A percentile compares a stretch with the other conserved stretches of the same genome.
Conservation (phyloP, 2,329 filamentous ascomycete species). For the Colletotrichum viniferum region DNA sequence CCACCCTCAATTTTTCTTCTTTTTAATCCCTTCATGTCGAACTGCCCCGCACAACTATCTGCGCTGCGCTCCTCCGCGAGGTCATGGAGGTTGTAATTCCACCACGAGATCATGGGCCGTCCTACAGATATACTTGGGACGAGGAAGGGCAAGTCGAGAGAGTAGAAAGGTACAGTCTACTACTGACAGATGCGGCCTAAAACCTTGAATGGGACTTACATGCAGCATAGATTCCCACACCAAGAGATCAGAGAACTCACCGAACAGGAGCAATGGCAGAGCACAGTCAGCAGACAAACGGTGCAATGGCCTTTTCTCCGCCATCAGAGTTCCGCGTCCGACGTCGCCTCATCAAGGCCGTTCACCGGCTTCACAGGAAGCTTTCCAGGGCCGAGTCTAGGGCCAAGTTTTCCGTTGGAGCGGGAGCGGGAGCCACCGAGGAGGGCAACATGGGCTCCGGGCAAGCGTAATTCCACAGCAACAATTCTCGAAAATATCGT, state of each 20-base stretch:
- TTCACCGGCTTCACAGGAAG: slow-evolving; percentile 20
- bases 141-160: slow-evolving; percentile 22
- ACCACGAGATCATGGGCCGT: slow-evolving; percentile 19
- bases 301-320: slow-evolving; percentile 24
- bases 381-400: not conserved
- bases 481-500: slow-evolving; percentile 42
- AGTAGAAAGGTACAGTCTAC: slow-evolving; percentile 12
- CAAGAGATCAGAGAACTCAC: not conserved
- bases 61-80: slow-evolving; percentile 13
- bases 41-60: not conserved
- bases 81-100: slow-evolving; percentile 24
- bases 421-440: slow-evolving; percentile 1
- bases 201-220: not conserved
- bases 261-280: not conserved
- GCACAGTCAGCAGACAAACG: slow-evolving; percentile 22
- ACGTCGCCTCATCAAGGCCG: slow-evolving; percentile 14
- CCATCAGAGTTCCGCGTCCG: slow-evolving; percentile 16
- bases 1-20: not conserved
- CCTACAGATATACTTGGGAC: slow-evolving; percentile 23
- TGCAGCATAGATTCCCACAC: not conserved
- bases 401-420: slow-evolving; percentile 1
- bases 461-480: slow-evolving; percentile 18
- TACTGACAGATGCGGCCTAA: not conserved
- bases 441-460: slow-evolving; percentile 21
- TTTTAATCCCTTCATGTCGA: slow-evolving; percentile 14